Conservation (phyloP, 495 filamentous ascomycete genomes). For the Penicillium turbatum region DNA sequence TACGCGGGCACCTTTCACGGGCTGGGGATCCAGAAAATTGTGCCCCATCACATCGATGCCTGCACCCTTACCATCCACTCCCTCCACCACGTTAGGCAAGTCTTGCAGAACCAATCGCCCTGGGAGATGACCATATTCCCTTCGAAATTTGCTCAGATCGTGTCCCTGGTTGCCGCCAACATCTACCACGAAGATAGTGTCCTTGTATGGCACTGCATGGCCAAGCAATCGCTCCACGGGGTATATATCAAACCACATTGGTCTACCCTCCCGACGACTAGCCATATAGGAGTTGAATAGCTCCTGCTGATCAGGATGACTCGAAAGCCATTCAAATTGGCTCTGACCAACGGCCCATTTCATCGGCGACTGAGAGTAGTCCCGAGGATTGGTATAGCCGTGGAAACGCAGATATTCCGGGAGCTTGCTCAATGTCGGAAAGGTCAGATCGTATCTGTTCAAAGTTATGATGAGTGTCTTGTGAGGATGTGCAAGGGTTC, state of each 20-base stretch:
- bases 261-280: conserved; percentile 32
- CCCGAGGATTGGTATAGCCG: conserved; percentile 29
- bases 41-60: conserved; percentile 33
- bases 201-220: conserved; percentile 15
- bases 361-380: conserved; percentile 36
- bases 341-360: conserved; percentile 38
- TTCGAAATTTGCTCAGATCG: conserved; percentile 29
- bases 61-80: conserved; percentile 1
- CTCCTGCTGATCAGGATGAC: conserved; percentile 26
- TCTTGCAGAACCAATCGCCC: conserved; percentile 33
- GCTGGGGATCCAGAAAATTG: conserved; percentile 35
- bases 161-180: conserved; percentile 42
- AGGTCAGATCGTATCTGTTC: conserved; percentile 35
- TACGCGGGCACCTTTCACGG: conserved; percentile 31
- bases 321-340: conserved; percentile 40
- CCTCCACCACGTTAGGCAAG: conserved; percentile 28
- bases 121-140: conserved; percentile 16
- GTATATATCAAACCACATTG: conserved; percentile 38
- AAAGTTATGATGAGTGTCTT: neutral
- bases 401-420: conserved; percentile 32
- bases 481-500: neutral
- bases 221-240: conserved; percentile 27
- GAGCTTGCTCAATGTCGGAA: conserved; percentile 34
- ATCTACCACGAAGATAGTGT: conserved; percentile 39
- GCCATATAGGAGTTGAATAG: conserved; percentile 43